These are phyloP conservation scores for Peterozyma xylosa DNA, from an alignment of 805 yeast species.

Conservation along the genomic window DNA sequence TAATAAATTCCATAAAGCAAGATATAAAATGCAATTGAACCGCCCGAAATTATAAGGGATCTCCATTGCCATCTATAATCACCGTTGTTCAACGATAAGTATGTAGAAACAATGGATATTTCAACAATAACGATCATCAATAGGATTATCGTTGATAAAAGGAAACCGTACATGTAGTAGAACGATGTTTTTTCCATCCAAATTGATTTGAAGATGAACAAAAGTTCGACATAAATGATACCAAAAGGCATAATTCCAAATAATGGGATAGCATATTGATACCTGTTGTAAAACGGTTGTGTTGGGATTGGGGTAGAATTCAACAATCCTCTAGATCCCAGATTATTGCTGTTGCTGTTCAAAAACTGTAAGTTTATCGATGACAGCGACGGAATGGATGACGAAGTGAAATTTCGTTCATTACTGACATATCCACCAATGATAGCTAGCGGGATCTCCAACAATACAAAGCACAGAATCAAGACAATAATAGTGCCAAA, in stretches of 20 bases:
- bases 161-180: constrained; percentile 75
- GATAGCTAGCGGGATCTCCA: constrained; percentile 71
- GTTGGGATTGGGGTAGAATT: constrained; percentile 18
- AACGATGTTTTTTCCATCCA: constrained; percentile 78
- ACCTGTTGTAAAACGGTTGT: constrained; percentile 28
- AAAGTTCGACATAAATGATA: constrained; percentile 71
- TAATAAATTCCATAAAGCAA: constrained; percentile 64
- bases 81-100: constrained; percentile 42
- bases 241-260: constrained; percentile 77
- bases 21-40: constrained; percentile 67
- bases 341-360: not conserved
- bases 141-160: constrained; percentile 52
- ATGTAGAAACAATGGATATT: constrained; percentile 63
- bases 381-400: constrained; percentile 3
- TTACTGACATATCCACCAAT: constrained; percentile 55
- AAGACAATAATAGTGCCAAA: constrained; percentile 64
- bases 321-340: constrained; percentile 2
- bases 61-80: constrained; percentile 79
- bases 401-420: constrained; percentile 11
- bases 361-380: constrained; percentile 1
- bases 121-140: constrained; percentile 61
- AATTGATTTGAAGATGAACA: constrained; percentile 64
- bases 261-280: constrained; percentile 27
- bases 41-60: constrained; percentile 59
- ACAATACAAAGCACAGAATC: constrained; percentile 47